Percentiles rank a stretch among this genome's conserved stretches.
phyloP scores from a whole-genome alignment of 1,284 basidiomycete species.

The Dichomitus squalens region DNA sequence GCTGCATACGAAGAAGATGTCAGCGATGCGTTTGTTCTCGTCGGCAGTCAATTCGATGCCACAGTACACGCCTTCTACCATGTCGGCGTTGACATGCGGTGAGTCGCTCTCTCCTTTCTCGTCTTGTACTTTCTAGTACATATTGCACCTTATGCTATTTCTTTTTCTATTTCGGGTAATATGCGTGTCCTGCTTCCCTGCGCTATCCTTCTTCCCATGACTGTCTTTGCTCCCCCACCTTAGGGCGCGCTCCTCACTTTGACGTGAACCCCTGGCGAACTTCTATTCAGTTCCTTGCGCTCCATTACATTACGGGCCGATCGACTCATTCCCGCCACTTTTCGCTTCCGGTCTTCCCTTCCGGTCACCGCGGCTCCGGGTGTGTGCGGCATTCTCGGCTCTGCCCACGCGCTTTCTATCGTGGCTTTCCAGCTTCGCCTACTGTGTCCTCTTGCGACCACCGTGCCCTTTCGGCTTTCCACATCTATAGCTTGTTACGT shows the following conservation, averaged over 20 bases:
- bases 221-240: background rate
- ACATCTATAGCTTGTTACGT: no score
- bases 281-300: no score
- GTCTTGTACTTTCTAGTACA: slow-evolving; percentile 2
- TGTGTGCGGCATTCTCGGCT: background rate
- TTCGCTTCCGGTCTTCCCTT: slow-evolving; percentile 5
- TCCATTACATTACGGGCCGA: no score
- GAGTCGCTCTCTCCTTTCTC: slow-evolving; percentile 26
- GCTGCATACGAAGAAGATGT: slow-evolving; percentile 78
- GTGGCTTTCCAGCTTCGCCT: background rate
- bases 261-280: slow-evolving; percentile 1
- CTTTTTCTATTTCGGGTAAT: background rate
- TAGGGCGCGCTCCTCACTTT: slow-evolving; percentile 1
- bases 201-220: background rate
- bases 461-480: no score
- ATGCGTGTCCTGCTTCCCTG: background rate
- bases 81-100: slow-evolving; percentile 85
- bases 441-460: no score
- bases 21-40: slow-evolving; percentile 89
- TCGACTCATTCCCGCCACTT: background rate
- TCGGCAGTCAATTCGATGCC: slow-evolving; percentile 93
- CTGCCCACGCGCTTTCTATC: slow-evolving; percentile 2
- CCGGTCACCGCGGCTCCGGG: slow-evolving; percentile 18
- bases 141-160: background rate
- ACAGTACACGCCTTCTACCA: slow-evolving; percentile 81